Conservation (phyloP, 345 rosid genomes). For the Firmiana major region DNA sequence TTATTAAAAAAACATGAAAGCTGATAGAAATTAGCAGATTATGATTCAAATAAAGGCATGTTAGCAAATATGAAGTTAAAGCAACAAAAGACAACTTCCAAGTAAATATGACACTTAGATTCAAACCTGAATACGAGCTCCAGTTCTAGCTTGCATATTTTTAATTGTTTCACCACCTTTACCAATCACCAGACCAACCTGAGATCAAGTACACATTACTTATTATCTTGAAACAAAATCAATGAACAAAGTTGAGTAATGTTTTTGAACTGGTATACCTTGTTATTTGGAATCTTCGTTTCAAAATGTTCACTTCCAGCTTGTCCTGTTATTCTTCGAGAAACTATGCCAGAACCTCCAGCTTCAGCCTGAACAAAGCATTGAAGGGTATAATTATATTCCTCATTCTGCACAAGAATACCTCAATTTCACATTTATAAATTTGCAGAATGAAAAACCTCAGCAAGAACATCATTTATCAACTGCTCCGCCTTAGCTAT, state of each 20-base stretch:
- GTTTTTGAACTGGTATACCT: slow-evolving; percentile 42
- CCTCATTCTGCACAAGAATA: background rate
- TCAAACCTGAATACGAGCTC: slow-evolving; percentile 96
- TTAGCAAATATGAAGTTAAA: background rate
- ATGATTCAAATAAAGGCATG: background rate
- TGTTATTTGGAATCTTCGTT: slow-evolving; percentile 80
- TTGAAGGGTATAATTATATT: background rate
- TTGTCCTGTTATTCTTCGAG: slow-evolving; percentile 73
- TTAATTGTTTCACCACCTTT: slow-evolving; percentile 99
- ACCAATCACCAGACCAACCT: slow-evolving; percentile 99
- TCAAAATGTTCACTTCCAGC: slow-evolving; percentile 72
- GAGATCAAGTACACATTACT: slow-evolving; percentile 30
- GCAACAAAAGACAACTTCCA: background rate
- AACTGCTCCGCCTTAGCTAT: slow-evolving; percentile 86
- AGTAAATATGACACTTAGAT: background rate
- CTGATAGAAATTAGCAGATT: background rate
- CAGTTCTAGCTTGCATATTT: slow-evolving; percentile 88
- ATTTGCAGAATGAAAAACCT: slow-evolving; percentile 32
- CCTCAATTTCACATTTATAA: background rate
- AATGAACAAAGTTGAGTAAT: slow-evolving; percentile 2
- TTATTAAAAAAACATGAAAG: background rate
- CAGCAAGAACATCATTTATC: slow-evolving; percentile 88
- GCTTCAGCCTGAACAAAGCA: slow-evolving; percentile 69
- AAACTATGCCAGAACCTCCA: slow-evolving; percentile 76
- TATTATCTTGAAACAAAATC: slow-evolving; percentile 18